Base-by-base conservation (phyloP, 2,329 filamentous ascomycete species). In the Coniochaeta hoffmannii region DNA sequence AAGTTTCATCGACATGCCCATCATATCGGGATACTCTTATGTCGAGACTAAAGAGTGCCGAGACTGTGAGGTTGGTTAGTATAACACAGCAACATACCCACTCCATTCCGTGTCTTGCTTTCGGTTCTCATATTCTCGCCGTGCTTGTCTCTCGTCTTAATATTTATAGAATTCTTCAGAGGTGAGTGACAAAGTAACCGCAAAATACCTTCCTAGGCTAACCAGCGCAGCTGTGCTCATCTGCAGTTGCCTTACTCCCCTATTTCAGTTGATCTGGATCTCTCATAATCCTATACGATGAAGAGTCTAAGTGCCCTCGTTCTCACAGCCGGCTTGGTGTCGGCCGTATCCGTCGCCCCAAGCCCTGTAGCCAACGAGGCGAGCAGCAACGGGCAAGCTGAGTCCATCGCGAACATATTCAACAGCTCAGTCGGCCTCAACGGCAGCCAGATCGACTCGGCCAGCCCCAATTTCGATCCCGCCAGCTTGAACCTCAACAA, bases 271-370 rank as follows among this genome's bases (percentile, higher is more conserved):
- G 49, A 50, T 34, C 31, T 26, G 49, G 8, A 22, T 17, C 15
- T 15, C 14, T 26, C 28, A 34, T 50, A 57, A 55, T 54, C 53
- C 62, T 12, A 46, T 19, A 46, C 19, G 35, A 68, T 68, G 66
- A 68, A 63, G 62, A 53, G 56, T 17, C 34, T 61, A 36, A 12
- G 53, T 17, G 51, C 54, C 7, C 22, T 62, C 50, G 54, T 66
- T n/a, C 55, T 66, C 44, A 55, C 61, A 6, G 64, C 62, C 57
- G 62, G 64, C 63, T 62, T 69, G 62, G 66, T 54, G 59, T 66
- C 64, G 61, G 64, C 63, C 28, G 50, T 56, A 38, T 53, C 56
- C 50, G 31, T 59, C 22, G 26, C 24, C 41, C 41, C 41, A 1
- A 46, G 26, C 9, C 41, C 41, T 28, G 41, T 28, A 28, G 41